phyloP scores from a whole-genome alignment of 2,329 filamentous ascomycete genomes.

The Lecanicillium sp. region DNA sequence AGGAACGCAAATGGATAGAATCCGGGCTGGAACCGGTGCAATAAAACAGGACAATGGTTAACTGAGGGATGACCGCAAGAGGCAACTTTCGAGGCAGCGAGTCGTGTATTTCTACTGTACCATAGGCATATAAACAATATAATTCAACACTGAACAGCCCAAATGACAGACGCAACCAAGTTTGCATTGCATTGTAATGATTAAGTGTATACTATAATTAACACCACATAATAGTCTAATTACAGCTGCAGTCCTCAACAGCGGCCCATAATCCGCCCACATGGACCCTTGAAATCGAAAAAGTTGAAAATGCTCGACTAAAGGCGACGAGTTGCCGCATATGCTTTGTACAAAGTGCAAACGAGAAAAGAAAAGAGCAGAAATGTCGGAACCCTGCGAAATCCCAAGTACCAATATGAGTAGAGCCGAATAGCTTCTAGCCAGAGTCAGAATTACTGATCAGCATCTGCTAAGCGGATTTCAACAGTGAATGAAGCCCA shows the following conservation, averaged over 20 bases:
- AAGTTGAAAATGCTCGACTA: slow-evolving; percentile 16
- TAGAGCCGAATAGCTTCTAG: too few species aligned
- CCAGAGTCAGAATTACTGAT: too few species aligned
- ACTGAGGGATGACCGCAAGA: too few species aligned
- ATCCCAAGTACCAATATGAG: too few species aligned
- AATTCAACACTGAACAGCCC: too few species aligned
- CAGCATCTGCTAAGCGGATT: too few species aligned
- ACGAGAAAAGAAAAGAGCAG: slow-evolving; percentile 9
- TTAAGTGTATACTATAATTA: slow-evolving; percentile 4
- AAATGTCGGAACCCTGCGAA: slow-evolving; percentile 2
- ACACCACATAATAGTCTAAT: slow-evolving; percentile 7
- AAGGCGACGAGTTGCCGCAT: slow-evolving; percentile 16
- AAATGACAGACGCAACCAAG: too few species aligned
- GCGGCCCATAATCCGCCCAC: slow-evolving; percentile 1
- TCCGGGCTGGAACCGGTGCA: slow-evolving; percentile 30
- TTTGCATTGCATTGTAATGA: background rate
- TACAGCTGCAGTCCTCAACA: slow-evolving; percentile 6
- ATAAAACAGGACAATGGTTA: slow-evolving; percentile 3
- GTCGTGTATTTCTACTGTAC: slow-evolving; percentile 12
- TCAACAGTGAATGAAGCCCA: too few species aligned
- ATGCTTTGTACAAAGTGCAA: slow-evolving; percentile 25
- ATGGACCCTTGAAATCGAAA: slow-evolving; percentile 9
- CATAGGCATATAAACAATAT: slow-evolving; percentile 11
- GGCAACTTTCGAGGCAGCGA: too few species aligned
- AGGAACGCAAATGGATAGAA: slow-evolving; percentile 41